phyloP scores from a whole-genome alignment of 495 filamentous ascomycete genomes.

The Aspergillus avenaceus region DNA sequence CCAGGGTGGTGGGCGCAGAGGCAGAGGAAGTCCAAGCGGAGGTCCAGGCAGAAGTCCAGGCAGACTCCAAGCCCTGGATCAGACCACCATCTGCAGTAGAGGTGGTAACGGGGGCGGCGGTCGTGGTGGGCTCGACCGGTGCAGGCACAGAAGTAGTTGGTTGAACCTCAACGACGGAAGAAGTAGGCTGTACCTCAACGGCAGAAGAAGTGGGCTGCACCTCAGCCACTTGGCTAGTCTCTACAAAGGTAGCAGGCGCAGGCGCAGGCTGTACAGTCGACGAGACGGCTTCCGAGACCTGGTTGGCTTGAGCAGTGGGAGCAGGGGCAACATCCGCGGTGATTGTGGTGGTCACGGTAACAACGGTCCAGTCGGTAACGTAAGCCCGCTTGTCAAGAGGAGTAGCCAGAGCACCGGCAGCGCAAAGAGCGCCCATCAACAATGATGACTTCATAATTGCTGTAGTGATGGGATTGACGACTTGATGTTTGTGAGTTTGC shows the following conservation, averaged over 20 bases:
- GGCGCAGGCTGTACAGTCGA: background rate
- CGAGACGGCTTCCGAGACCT: background rate
- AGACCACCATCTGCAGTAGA: background rate
- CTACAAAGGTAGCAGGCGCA: background rate
- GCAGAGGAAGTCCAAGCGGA: slow-evolving; percentile 15
- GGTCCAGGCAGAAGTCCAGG: slow-evolving; percentile 15
- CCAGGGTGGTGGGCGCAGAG: slow-evolving; percentile 22
- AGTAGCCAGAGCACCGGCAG: slow-evolving; percentile 54
- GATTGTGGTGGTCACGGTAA: slow-evolving; percentile 61
- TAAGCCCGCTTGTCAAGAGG: slow-evolving; percentile 54
- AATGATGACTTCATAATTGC: slow-evolving; percentile 67
- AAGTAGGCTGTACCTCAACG: background rate
- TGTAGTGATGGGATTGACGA: background rate
- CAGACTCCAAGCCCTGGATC: background rate
- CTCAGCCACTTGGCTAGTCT: too few relatives aligned
- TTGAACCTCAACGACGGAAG: background rate
- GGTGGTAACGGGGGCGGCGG: slow-evolving; percentile 3
- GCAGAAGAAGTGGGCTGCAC: background rate
- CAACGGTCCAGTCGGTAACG: slow-evolving; percentile 51
- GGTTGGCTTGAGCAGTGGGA: slow-evolving; percentile 5
- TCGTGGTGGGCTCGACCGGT: slow-evolving; percentile 12
- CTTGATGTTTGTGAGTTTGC: slow-evolving; percentile 8
- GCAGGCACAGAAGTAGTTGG: background rate
- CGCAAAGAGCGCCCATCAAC: slow-evolving; percentile 57
- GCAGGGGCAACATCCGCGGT: slow-evolving; percentile 31